Base-by-base conservation (phyloP, 371 early-diverging fungal genomes). In the Mucor mucedo region DNA sequence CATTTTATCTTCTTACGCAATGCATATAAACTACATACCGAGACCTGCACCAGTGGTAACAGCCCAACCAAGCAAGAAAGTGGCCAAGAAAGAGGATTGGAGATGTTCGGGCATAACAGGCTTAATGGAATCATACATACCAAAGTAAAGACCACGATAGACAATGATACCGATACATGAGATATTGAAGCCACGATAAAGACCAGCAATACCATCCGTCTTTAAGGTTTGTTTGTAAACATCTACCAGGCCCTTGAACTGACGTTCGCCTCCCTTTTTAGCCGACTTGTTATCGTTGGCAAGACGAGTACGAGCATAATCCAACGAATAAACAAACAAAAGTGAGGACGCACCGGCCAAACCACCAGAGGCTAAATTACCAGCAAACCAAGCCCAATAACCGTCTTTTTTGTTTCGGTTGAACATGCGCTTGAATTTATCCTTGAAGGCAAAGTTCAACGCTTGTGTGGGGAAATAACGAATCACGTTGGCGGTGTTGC, bases 381-480 rank as follows among this genome's bases (percentile, higher is more conserved):
- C 87, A 49, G 78, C 85, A 69, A 93, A 83, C 88, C 86, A 89
- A 54, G 79, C 76, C 79, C 84, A 84, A 77, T 88, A 90, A 49
- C 87, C 86, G 55, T 87, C 82, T 35, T 76, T 79, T 84, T 87
- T 87, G 65, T 85, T 77, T 63, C 76, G 77, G 76, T 77, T 78
- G 81, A 92, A 90, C 82, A 89, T 79, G 59, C 85, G 80, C 86
- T 90, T 89, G 85, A 89, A 87, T 78, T 83, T 82, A 69, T 92
- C 92, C 78, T 86, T 89, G 85, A 87, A 91, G 44, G 91, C 92
- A 75, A 92, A 87, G 85, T 89, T 89, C 71, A 91, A 75, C 58
- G 91, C 91, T 73, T 92, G 93, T 65, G 90, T 90, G 49, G 92
- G 92, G 84, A 91, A 90, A 84, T 91, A 92, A 78, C 92, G 91